These are phyloP conservation scores for Prunus fruticosa DNA, from an alignment of 306 rosid genomes.

Conservation along the genomic window DNA sequence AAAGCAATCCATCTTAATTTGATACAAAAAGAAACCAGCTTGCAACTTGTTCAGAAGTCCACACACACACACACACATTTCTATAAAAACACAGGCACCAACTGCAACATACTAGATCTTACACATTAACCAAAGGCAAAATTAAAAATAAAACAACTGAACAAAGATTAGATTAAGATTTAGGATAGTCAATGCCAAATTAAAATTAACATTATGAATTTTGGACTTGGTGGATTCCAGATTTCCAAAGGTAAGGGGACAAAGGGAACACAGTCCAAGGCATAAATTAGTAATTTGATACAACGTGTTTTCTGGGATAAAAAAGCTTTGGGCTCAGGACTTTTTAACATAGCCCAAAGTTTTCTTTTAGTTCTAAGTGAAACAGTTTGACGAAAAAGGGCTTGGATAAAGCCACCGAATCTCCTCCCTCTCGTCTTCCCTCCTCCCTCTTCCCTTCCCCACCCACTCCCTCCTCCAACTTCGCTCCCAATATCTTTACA, in stretches of 20 bases:
- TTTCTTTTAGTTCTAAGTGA: constrained; percentile 41
- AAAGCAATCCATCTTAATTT: neutral
- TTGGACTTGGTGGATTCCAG: neutral
- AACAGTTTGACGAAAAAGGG: constrained; percentile 9
- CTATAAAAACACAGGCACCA: neutral
- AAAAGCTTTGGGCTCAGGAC: constrained; percentile 40
- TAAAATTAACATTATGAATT: neutral
- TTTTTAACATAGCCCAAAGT: constrained; percentile 31
- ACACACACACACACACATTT: neutral
- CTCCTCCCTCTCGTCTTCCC: constrained; percentile 20
- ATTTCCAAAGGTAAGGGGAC: constrained; percentile 43
- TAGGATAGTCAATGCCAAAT: neutral
- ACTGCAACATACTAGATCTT: neutral
- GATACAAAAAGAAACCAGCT: neutral
- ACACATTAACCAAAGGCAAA: constrained; percentile 8
- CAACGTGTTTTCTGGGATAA: constrained; percentile 59
- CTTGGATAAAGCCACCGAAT: constrained; percentile 40
- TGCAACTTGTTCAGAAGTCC: neutral
- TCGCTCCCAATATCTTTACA: neutral
- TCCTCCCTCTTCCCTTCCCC: neutral
- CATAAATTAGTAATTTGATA: constrained; percentile 7
- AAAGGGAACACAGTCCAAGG: constrained; percentile 41
- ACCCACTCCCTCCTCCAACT: constrained; percentile 21
- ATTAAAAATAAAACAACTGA: neutral
- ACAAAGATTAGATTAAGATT: neutral